phyloP scores from a whole-genome alignment of 1,284 basidiomycete species.

The Moesziomyces antarcticus region DNA sequence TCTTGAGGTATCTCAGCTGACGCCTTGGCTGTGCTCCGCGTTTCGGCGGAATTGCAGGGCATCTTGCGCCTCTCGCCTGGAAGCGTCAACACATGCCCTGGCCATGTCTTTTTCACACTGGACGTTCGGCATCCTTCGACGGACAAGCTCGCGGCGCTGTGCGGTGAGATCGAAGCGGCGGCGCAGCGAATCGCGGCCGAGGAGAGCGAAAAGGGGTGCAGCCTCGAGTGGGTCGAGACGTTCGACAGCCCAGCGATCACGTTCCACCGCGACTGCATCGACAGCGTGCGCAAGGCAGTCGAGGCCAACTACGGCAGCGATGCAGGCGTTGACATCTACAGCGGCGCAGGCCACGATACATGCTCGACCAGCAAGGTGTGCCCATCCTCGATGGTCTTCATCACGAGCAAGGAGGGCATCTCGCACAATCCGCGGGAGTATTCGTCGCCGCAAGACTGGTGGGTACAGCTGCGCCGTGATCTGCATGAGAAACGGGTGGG shows the following conservation, averaged over 20 bases:
- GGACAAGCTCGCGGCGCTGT: conserved; percentile 19
- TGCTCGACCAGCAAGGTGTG: conserved; percentile 45
- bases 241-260: conserved; percentile 40
- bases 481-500: not conserved
- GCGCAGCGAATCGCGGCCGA: conserved; percentile 17
- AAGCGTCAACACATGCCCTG: conserved; percentile 42
- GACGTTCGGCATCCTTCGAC: conserved; percentile 40
- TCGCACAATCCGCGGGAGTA: conserved; percentile 45
- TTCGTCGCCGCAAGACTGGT: conserved; percentile 41
- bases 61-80: conserved; percentile 41
- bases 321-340: conserved; percentile 30
- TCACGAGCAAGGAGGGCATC: conserved; percentile 43
- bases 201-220: conserved; percentile 38
- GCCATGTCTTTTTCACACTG: conserved; percentile 42
- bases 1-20: not conserved
- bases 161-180: conserved; percentile 21
- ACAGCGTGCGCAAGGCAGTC: conserved; percentile 29
- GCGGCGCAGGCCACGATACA: conserved; percentile 50
- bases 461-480: not conserved
- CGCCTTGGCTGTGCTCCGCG: not conserved
- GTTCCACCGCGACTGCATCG: conserved; percentile 41
- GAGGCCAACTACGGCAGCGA: conserved; percentile 30
- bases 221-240: conserved; percentile 34
- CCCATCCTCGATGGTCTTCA: conserved; percentile 46
- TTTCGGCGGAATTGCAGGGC: conserved; percentile 1